Conservation (phyloP, 1,284 basidiomycete species). For the Megacollybia platyphylla region DNA sequence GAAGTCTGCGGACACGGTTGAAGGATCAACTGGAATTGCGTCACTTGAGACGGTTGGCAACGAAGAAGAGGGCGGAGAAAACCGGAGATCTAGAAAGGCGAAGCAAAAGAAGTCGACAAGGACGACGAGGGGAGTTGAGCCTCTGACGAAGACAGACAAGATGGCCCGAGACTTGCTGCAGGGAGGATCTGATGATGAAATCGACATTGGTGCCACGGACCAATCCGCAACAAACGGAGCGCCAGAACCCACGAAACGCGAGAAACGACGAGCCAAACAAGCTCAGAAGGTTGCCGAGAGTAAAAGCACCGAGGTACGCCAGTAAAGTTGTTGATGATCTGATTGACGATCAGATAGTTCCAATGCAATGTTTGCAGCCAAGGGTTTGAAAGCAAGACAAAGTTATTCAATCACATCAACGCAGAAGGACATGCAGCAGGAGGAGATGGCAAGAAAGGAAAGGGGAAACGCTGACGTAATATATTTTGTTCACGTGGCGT, state of each 20-base stretch:
- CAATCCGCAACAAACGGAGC: neutral
- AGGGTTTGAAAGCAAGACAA: constrained; percentile 62
- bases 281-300: constrained; percentile 47
- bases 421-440: constrained; percentile 56
- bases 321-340: constrained; percentile 9
- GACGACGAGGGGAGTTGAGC: constrained; percentile 9
- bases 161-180: constrained; percentile 5
- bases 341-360: constrained; percentile 11
- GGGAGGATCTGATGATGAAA: neutral
- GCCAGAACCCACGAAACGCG: constrained; percentile 58
- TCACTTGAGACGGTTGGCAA: constrained; percentile 1
- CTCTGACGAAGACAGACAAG: constrained; percentile 11
- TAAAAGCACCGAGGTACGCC: constrained; percentile 23
- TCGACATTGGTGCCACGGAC: neutral
- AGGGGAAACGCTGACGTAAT: constrained; percentile 1
- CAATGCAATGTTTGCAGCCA: constrained; percentile 65
- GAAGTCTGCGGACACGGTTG: constrained; percentile 1
- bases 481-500: too few species aligned
- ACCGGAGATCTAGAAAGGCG: constrained; percentile 10
- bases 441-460: constrained; percentile 1
- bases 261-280: constrained; percentile 70
- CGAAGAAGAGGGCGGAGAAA: constrained; percentile 1
- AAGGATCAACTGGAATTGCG: neutral
- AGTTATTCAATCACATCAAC: constrained; percentile 69
- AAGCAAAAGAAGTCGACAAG: constrained; percentile 8